Base-by-base conservation (phyloP, 1,139 yeast species). In the Yamadazyma atlantica region DNA sequence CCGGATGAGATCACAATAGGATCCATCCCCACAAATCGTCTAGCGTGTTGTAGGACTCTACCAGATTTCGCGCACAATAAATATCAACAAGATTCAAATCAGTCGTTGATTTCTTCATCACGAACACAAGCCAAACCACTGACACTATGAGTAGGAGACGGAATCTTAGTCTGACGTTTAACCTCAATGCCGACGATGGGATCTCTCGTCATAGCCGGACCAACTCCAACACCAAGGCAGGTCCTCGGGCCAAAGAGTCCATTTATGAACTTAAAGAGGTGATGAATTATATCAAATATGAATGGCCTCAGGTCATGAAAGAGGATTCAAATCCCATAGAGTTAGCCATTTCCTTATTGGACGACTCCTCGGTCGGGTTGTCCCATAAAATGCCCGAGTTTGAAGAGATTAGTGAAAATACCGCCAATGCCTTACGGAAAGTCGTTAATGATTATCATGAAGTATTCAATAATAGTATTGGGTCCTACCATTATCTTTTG, bases 361-460 rank as follows among this genome's bases (percentile, higher is more conserved):
- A 90, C 58, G 83, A 81, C 49, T 81, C 95, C 2, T 85, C 96
- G 1, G 95, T 89, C 23, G 97, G 97, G 0, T 64, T 85, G 53
- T 95, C 95, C 1, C 83, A 83, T 52, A 77, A 82, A 45, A 70
- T 73, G 40, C 67, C 69, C 0, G 85, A 82, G 36, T 85, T 85
- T 48, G 60, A 69, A 33, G 69, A 68, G 38, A 53, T 82, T 38
- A 74, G 78, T 41, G 66, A 66, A 12, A 66, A 76, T 43, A 80
- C 90, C 11, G 78, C 80, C 22, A 58, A 59, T 22, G 77, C 82
- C 14, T 66, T 90, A 35, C 75, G 84, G 44, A 63, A 66, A 24
- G 89, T 90, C 4, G 97, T 89, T 17, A 83, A 82, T 49, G 86
- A 85, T 39, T 84, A 90, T 55, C 85, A 85, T 57, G 94, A 87